Evolutionary conservation across 2,329 filamentous ascomycete genomes (phyloP).

Genomic region (Fusarium nelsonii): DNA sequence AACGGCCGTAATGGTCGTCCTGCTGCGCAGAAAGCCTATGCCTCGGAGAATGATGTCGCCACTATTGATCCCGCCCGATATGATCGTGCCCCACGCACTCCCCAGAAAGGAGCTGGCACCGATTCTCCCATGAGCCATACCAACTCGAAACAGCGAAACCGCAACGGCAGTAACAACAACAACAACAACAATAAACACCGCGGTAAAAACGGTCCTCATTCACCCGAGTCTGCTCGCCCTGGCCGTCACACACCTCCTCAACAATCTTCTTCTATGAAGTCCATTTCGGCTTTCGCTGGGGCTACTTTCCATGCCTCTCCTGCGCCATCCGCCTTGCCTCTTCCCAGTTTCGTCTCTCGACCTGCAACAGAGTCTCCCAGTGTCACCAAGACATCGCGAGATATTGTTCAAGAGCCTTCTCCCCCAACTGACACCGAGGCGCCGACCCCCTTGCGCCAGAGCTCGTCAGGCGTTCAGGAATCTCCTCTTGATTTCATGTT

Average conservation of each 20-base stretch:
- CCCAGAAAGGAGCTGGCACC: constrained; percentile 57
- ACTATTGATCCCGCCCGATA: constrained; percentile 51
- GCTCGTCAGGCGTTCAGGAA: constrained; percentile 60
- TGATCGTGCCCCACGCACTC: constrained; percentile 59
- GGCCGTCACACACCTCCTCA: constrained; percentile 59
- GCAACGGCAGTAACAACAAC: constrained; percentile 35
- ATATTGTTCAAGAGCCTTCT: constrained; percentile 57
- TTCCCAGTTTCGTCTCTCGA: constrained; percentile 87
- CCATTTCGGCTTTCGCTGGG: constrained; percentile 81
- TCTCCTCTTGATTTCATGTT: constrained; percentile 94
- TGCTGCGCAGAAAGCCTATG: constrained; percentile 66
- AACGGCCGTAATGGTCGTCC: constrained; percentile 57
- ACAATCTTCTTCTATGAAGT: constrained; percentile 59
- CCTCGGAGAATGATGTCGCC: constrained; percentile 67
- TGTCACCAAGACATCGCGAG: constrained; percentile 53
- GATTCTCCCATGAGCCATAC: constrained; percentile 52
- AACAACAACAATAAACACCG: constrained; percentile 49
- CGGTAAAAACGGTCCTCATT: constrained; percentile 51
- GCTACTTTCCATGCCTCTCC: constrained; percentile 96
- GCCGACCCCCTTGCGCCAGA: constrained; percentile 58
- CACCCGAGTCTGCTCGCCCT: constrained; percentile 58
- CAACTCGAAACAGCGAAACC: constrained; percentile 49
- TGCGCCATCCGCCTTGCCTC: constrained; percentile 87
- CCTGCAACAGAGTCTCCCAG: constrained; percentile 75
- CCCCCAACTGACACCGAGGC: constrained; percentile 67